These are phyloP conservation scores for Capsella rubella DNA, from an alignment of 441 rosid species.

Conservation along the genomic window DNA sequence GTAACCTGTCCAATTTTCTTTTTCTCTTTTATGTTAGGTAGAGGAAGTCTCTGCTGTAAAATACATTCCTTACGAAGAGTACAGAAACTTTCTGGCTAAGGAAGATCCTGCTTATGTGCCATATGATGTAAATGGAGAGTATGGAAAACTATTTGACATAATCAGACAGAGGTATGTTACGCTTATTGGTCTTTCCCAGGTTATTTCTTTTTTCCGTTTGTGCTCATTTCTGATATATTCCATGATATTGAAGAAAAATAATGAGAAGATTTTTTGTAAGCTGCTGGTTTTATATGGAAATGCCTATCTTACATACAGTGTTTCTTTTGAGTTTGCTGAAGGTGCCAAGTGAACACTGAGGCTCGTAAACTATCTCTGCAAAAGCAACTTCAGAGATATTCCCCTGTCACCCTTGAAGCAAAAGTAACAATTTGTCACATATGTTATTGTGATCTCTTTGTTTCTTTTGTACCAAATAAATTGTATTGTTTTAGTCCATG, in stretches of 20 bases:
- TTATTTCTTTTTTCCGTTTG: conserved; percentile 7
- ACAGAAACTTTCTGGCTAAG: conserved; percentile 64
- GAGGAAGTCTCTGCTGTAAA: conserved; percentile 93
- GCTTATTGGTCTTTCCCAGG: conserved; percentile 2
- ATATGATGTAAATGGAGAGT: conserved; percentile 70
- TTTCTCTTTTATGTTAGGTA: conserved; percentile 53
- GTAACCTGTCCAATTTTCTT: conserved; percentile 23
- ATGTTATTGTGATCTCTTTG: background rate
- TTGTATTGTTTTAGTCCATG: background rate
- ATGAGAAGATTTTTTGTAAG: background rate
- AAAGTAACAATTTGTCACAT: conserved; percentile 54
- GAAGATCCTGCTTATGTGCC: conserved; percentile 86
- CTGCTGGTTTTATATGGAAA: conserved; percentile 17
- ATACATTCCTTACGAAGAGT: conserved; percentile 69
- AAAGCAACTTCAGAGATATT: conserved; percentile 79
- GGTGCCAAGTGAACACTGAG: conserved; percentile 68
- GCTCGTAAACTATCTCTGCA: conserved; percentile 68
- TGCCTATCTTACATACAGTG: conserved; percentile 14
- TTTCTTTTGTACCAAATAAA: conserved; percentile 6
- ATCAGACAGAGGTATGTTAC: conserved; percentile 66
- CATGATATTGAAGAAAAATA: conserved; percentile 4
- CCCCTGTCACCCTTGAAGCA: conserved; percentile 74
- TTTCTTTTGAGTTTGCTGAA: conserved; percentile 48
- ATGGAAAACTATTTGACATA: conserved; percentile 76
- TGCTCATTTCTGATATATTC: conserved; percentile 13